These are phyloP conservation scores for Camelina neglecta DNA, from an alignment of 345 rosid species.

Conservation along the genomic window DNA sequence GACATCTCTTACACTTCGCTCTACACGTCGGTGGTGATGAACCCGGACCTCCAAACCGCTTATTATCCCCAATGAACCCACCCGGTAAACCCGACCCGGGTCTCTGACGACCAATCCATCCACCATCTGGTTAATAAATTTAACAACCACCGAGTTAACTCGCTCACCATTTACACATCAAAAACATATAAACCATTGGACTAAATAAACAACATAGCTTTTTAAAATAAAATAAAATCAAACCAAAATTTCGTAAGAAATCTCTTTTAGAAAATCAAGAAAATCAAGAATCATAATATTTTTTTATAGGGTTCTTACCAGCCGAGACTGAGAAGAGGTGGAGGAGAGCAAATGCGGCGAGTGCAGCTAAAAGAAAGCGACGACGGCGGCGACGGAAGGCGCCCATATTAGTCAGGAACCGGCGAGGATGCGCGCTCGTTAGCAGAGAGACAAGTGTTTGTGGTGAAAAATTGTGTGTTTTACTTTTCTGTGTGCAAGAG, in stretches of 20 bases:
- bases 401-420: conserved; percentile 57
- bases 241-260: not conserved
- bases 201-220: not conserved
- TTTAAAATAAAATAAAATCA: not conserved
- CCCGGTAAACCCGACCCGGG: conserved; percentile 40
- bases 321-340: conserved; percentile 49
- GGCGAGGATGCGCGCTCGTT: conserved; percentile 31
- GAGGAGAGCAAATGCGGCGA: conserved; percentile 61
- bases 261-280: not conserved
- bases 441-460: conserved; percentile 32
- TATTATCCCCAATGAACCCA: conserved; percentile 50
- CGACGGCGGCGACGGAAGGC: conserved; percentile 49
- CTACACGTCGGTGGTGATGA: conserved; percentile 88
- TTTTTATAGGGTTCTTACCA: conserved; percentile 12
- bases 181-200: not conserved
- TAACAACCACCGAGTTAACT: conserved; percentile 30
- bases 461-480: not conserved
- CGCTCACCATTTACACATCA: conserved; percentile 19
- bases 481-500: not conserved
- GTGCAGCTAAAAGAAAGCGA: conserved; percentile 37
- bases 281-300: not conserved
- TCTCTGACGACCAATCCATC: conserved; percentile 41
- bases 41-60: conserved; percentile 66
- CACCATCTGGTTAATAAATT: conserved; percentile 31
- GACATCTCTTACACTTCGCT: conserved; percentile 83